These are phyloP conservation scores for Colletotrichum graminicola DNA, from an alignment of 2,329 filamentous ascomycete species.

Conservation along the genomic window DNA sequence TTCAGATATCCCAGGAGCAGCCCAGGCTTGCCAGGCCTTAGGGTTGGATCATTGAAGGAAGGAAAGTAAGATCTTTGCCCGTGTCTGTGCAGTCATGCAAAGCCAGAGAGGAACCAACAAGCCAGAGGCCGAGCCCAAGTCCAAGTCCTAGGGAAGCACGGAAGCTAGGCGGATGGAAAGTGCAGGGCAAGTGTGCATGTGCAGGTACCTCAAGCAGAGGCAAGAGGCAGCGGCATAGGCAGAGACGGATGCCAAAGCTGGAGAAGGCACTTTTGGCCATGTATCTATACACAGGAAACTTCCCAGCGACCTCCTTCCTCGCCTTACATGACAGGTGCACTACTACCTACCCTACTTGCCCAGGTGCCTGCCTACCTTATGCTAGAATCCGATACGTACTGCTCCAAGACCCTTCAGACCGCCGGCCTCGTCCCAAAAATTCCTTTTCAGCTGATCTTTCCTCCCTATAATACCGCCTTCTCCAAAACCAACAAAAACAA, in stretches of 20 bases:
- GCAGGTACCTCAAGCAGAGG: neutral
- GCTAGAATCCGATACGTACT: slow-evolving; percentile 13
- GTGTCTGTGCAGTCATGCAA: slow-evolving; percentile 32
- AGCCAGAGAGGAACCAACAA: neutral
- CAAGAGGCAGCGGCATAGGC: no score
- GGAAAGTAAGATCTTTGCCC: slow-evolving; percentile 10
- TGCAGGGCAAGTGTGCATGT: neutral
- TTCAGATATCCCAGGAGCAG: neutral
- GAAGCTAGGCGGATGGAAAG: neutral
- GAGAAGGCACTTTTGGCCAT: neutral
- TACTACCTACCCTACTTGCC: neutral
- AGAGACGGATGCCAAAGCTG: neutral
- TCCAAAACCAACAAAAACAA: neutral
- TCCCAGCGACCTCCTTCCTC: neutral
- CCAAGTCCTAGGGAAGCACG: neutral
- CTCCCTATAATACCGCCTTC: neutral
- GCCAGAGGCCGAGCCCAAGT: neutral
- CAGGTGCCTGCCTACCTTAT: neutral
- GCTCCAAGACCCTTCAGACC: slow-evolving; percentile 27
- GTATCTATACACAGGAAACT: neutral
- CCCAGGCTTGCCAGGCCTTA: slow-evolving; percentile 11
- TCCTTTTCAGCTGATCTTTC: slow-evolving; percentile 21
- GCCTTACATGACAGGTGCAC: neutral
- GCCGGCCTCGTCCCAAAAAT: slow-evolving; percentile 35
- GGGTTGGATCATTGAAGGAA: neutral